Evolutionary conservation across 192 early-diverging fungal species (phyloP).

Genomic region (Coemansia interrupta): DNA sequence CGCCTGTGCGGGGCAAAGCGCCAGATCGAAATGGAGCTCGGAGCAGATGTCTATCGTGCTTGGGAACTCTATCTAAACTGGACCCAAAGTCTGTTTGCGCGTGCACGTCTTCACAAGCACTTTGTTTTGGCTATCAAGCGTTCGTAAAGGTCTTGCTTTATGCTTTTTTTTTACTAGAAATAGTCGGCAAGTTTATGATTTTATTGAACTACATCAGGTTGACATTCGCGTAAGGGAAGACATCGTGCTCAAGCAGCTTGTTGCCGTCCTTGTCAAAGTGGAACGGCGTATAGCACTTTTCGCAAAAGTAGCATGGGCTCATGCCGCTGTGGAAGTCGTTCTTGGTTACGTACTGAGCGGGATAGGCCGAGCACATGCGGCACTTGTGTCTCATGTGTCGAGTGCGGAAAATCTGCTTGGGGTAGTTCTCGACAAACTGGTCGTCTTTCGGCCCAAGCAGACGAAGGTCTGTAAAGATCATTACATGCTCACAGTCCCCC

Average conservation of each 20-base stretch:
- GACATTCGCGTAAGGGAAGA: constrained; percentile 52
- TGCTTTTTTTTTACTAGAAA: too few species aligned
- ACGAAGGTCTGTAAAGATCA: constrained; percentile 65
- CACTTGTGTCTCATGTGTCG: constrained; percentile 57
- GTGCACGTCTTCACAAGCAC: constrained; percentile 45
- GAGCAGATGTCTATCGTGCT: constrained; percentile 37
- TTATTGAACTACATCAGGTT: constrained; percentile 27
- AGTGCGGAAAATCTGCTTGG: constrained; percentile 56
- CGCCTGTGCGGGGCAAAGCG: constrained; percentile 38
- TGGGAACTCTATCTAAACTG: constrained; percentile 55
- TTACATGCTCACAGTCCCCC: constrained; percentile 72
- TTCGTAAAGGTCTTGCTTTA: too few species aligned
- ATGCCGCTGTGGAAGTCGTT: constrained; percentile 68
- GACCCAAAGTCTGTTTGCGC: constrained; percentile 48
- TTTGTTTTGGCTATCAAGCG: constrained; percentile 49
- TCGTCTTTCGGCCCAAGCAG: constrained; percentile 55
- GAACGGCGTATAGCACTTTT: constrained; percentile 66
- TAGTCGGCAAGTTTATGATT: too few species aligned
- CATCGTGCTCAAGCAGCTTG: constrained; percentile 55
- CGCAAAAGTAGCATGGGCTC: constrained; percentile 68
- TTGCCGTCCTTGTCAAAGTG: constrained; percentile 61
- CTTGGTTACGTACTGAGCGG: constrained; percentile 62
- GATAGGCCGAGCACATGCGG: constrained; percentile 61
- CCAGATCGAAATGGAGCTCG: constrained; percentile 49
- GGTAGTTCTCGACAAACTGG: constrained; percentile 53